Conservation (phyloP, 1,284 basidiomycete genomes). For the Microbotryum scabiosae region DNA sequence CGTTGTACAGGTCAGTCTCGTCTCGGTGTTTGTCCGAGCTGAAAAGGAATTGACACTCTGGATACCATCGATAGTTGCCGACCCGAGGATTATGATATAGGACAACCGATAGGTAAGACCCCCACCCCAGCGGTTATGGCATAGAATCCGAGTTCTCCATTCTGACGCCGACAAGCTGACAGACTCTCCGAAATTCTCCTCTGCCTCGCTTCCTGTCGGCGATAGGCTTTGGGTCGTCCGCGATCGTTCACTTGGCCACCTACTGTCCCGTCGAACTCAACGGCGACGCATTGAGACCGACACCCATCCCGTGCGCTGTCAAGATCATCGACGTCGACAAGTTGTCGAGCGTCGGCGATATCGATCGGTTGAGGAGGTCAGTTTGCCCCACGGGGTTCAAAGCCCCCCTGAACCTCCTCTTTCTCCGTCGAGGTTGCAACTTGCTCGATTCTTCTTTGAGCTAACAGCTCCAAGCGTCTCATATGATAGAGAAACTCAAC, state of each 20-base stretch:
- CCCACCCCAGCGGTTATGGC: conserved; percentile 17
- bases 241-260: conserved; percentile 68
- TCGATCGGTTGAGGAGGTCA: conserved; percentile 33
- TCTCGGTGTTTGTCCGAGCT: no score
- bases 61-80: conserved; percentile 48
- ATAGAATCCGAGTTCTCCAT: background rate
- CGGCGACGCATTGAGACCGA: conserved; percentile 9
- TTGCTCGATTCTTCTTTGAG: background rate
- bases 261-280: conserved; percentile 43
- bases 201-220: background rate
- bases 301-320: conserved; percentile 38
- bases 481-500: conserved; percentile 65
- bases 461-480: no score
- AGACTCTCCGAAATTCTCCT: background rate
- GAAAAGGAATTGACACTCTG: no score
- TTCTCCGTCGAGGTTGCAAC: background rate
- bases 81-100: conserved; percentile 61
- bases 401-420: background rate
- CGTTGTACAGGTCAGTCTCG: conserved; percentile 57
- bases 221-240: conserved; percentile 79
- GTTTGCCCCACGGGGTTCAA: background rate
- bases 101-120: conserved; percentile 44
- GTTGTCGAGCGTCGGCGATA: conserved; percentile 40
- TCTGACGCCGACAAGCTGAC: background rate
- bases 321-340: conserved; percentile 71